Conservation (phyloP, 2,329 filamentous ascomycete genomes). For the Fusarium temperatum region DNA sequence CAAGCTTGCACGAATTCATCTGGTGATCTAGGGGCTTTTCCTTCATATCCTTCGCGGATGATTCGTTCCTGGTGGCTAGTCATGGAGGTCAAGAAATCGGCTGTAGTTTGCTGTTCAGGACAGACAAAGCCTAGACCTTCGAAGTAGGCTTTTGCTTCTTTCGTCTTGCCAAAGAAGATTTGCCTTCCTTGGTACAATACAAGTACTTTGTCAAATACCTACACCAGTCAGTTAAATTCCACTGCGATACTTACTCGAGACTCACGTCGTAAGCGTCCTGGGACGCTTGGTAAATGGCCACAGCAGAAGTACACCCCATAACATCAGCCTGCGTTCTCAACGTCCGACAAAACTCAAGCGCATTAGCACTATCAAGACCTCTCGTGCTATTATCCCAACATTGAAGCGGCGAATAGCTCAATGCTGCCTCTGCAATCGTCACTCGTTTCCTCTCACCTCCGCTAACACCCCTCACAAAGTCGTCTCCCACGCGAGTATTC, state of each 20-base stretch:
- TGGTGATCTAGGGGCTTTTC: constrained; percentile 46
- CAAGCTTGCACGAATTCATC: constrained; percentile 50
- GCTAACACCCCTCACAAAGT: constrained; percentile 67
- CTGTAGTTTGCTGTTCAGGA: constrained; percentile 66
- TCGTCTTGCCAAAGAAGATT: constrained; percentile 56
- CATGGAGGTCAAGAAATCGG: constrained; percentile 73
- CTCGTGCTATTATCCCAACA: constrained; percentile 77
- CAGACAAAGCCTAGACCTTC: constrained; percentile 65
- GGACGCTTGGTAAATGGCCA: constrained; percentile 73
- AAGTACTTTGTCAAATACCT: constrained; percentile 73
- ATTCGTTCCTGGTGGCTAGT: constrained; percentile 51
- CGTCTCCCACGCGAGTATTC: constrained; percentile 76
- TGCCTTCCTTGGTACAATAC: constrained; percentile 74
- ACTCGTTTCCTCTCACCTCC: constrained; percentile 61
- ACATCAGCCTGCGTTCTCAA: constrained; percentile 69
- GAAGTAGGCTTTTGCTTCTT: constrained; percentile 42
- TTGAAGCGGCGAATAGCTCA: constrained; percentile 59
- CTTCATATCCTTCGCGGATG: constrained; percentile 45
- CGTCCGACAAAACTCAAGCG: constrained; percentile 71
- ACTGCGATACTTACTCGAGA: not conserved
- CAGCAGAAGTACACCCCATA: constrained; percentile 63
- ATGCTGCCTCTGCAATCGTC: constrained; percentile 48
- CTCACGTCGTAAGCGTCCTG: constrained; percentile 43
- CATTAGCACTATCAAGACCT: constrained; percentile 71
- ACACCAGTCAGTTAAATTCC: not conserved